Conservation (phyloP, 108 stramenopile species). For the Nitzschia sp. region DNA sequence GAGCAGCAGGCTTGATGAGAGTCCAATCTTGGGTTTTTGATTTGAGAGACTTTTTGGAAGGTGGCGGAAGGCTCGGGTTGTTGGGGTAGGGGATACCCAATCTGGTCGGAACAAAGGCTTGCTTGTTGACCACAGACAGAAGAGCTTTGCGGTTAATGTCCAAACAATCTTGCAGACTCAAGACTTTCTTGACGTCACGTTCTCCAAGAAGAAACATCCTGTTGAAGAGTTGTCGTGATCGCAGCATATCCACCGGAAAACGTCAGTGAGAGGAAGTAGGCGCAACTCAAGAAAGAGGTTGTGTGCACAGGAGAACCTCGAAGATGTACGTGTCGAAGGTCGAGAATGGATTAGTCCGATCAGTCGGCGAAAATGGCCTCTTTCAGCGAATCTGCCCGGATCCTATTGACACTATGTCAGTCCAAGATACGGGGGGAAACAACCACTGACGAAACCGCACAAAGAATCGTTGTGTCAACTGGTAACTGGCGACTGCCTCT, state of each 20-base stretch:
- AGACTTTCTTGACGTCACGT: conserved; percentile 52
- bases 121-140: conserved; percentile 37
- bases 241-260: not conserved
- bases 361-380: no score
- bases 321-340: no score
- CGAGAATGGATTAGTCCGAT: no score
- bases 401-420: no score
- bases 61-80: conserved; percentile 3
- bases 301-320: no score
- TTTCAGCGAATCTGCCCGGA: no score
- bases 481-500: no score
- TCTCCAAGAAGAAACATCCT: conserved; percentile 67
- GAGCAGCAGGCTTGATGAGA: conserved; percentile 80
- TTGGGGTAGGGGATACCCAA: conserved; percentile 54
- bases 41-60: not conserved
- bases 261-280: not conserved
- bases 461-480: no score
- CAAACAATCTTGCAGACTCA: conserved; percentile 53
- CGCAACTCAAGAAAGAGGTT: no score
- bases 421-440: no score
- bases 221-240: not conserved
- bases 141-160: conserved; percentile 58
- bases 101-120: conserved; percentile 57
- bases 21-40: conserved; percentile 59
- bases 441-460: no score